Percentiles rank a stretch among this genome's conserved stretches.
phyloP scores from a whole-genome alignment of 179 eudicot genomes.

The Sideroxylon spinosum region DNA sequence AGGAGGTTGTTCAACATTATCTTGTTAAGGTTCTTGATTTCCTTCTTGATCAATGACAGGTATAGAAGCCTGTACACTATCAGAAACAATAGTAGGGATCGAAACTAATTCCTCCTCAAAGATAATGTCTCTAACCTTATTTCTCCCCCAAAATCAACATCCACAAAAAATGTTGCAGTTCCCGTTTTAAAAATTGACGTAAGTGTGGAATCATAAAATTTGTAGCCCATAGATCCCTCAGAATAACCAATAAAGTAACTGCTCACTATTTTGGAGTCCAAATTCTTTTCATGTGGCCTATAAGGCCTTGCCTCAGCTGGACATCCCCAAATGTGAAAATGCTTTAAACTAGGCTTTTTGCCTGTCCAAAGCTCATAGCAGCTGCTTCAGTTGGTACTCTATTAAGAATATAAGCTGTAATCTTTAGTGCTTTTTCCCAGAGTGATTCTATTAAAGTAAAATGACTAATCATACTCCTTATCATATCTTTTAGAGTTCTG shows the following conservation, averaged over 20 bases:
- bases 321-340: slow-evolving; percentile 10
- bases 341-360: not conserved
- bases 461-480: not conserved
- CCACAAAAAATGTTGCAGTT: slow-evolving; percentile 5
- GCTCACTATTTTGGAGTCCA: not conserved
- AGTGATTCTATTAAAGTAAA: not conserved
- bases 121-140: not conserved
- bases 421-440: not conserved
- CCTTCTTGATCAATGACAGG: not conserved
- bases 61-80: not conserved
- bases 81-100: not conserved
- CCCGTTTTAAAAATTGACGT: not conserved
- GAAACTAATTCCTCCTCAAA: not conserved
- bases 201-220: not conserved
- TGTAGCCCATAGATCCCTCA: not conserved
- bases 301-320: not conserved
- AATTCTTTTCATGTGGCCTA: not conserved
- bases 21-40: not conserved
- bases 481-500: not conserved
- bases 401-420: not conserved
- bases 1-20: slow-evolving; percentile 7
- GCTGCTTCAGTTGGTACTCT: not conserved
- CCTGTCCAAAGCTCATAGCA: not conserved
- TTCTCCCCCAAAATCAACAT: not conserved
- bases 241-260: slow-evolving; percentile 2